A percentile compares a stretch with the other conserved stretches of the same genome.
phyloP scores from a whole-genome alignment of 805 yeast genomes.

The Candida pini region DNA sequence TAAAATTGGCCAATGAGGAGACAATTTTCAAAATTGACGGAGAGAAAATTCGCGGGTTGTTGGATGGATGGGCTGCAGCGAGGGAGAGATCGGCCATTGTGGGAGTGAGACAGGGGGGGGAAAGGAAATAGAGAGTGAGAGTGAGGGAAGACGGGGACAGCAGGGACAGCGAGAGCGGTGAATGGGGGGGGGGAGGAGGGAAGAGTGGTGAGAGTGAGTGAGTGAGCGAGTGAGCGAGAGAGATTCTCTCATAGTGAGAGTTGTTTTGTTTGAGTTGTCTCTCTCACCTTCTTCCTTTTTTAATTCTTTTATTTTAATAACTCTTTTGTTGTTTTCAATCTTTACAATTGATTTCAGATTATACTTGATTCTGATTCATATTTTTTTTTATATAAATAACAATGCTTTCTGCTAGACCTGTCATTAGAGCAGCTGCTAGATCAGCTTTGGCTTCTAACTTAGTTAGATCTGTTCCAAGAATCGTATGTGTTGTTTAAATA shows the following conservation, averaged over 20 bases:
- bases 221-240: background rate
- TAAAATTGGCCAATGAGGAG: too few relatives aligned
- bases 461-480: slow-evolving; percentile 39
- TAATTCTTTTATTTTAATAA: background rate
- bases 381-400: too few relatives aligned
- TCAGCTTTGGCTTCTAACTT: slow-evolving; percentile 56
- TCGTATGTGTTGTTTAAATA: slow-evolving; percentile 36
- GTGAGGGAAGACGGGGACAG: background rate
- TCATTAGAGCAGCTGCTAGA: slow-evolving; percentile 80
- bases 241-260: background rate
- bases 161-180: background rate
- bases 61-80: too few relatives aligned
- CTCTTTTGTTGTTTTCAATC: background rate
- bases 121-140: background rate
- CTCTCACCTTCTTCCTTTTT: background rate
- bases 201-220: background rate
- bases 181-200: background rate
- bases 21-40: too few relatives aligned
- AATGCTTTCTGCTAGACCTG: slow-evolving; percentile 83
- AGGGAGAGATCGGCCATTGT: too few relatives aligned
- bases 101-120: too few relatives aligned
- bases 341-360: background rate
- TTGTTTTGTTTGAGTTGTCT: background rate
- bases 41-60: too few relatives aligned
- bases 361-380: too few relatives aligned